Percentiles rank a stretch among this genome's conserved stretches.
Conservation (phyloP, 2,329 filamentous ascomycete genomes). For the Stagonosporopsis chrysanthemi region DNA sequence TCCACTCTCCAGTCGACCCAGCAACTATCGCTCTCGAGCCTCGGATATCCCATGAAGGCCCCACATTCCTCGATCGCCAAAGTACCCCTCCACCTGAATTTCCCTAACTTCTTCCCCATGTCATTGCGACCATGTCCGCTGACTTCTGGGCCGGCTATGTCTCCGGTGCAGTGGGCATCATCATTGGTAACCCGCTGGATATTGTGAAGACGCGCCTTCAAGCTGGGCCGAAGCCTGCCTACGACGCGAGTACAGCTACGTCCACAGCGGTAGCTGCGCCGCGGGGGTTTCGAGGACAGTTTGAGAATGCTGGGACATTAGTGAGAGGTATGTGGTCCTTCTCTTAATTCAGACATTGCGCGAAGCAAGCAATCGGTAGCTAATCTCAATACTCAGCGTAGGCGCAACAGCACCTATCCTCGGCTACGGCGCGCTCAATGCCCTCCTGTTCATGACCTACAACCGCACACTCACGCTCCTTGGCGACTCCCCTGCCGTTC, state of each 20-base stretch:
- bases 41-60: slow-evolving; percentile 24
- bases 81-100: slow-evolving; percentile 23
- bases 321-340: slow-evolving; percentile 42
- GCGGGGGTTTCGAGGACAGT: slow-evolving; percentile 40
- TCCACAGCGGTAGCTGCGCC: slow-evolving; percentile 19
- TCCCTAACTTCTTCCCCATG: slow-evolving; percentile 7
- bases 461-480: slow-evolving; percentile 79
- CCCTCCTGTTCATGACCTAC: slow-evolving; percentile 87
- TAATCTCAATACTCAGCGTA: slow-evolving; percentile 35
- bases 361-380: not conserved
- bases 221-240: slow-evolving; percentile 56
- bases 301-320: slow-evolving; percentile 48
- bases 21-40: slow-evolving; percentile 22
- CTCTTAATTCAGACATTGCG: too few relatives aligned
- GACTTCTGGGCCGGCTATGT: slow-evolving; percentile 96
- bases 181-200: slow-evolving; percentile 88
- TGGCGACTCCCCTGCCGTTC: slow-evolving; percentile 32
- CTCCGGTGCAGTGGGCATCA: slow-evolving; percentile 83
- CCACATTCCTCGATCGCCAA: slow-evolving; percentile 21
- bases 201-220: slow-evolving; percentile 83
- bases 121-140: slow-evolving; percentile 68
- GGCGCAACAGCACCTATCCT: slow-evolving; percentile 86
- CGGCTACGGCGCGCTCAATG: slow-evolving; percentile 90
- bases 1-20: slow-evolving; percentile 16
- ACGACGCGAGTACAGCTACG: slow-evolving; percentile 22